Base-by-base conservation (phyloP, 2,329 filamentous ascomycete genomes). In the Botrytis deweyae region DNA sequence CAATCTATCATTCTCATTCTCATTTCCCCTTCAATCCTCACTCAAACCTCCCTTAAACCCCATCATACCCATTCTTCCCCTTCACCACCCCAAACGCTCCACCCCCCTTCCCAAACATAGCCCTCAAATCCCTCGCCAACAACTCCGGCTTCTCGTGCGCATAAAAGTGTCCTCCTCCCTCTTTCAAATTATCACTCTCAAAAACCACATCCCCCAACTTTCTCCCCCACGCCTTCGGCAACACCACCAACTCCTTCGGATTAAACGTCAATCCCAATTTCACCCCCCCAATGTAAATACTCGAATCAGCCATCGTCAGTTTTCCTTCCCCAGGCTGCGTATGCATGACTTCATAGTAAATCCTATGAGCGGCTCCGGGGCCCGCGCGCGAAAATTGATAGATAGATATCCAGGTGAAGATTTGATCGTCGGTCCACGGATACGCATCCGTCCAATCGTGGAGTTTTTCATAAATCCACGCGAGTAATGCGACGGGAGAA, bases 381-480 rank as follows among this genome's bases (percentile, higher is more conserved):
- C 93, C 92, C 0, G 91, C 90, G 0, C 83, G 86, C 3, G 88
- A 90, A 82, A 94, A 94, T 80, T 87, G 89, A 81, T 95, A 95
- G 63, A 95, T 87, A 68, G 86, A 88, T 0, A 94, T 83, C 93
- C 92, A 95, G 0, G 90, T 93, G 55, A 93, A 82, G 25, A 95
- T 86, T 82, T 95, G 92, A 74, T 94, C 92, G 75, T 93, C 90
- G 0, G 89, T 91, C 92, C 92, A 95, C 0, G 87, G 84, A 78
- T 94, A 94, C 0, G 78, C 78, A 78, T 95, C 92, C 0, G 90
- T 90, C 93, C 92, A 95, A 77, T 92, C 90, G 78, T 91, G 88
- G 29, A 95, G 83, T 80, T 95, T 95, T 82, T 95, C 93, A 77
- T 92, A 92, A 55, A 95, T 89, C 93, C 93, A 96, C 0, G 91